phyloP scores from a whole-genome alignment of 495 filamentous ascomycete genomes.

The Penicillium dipodomyicola region DNA sequence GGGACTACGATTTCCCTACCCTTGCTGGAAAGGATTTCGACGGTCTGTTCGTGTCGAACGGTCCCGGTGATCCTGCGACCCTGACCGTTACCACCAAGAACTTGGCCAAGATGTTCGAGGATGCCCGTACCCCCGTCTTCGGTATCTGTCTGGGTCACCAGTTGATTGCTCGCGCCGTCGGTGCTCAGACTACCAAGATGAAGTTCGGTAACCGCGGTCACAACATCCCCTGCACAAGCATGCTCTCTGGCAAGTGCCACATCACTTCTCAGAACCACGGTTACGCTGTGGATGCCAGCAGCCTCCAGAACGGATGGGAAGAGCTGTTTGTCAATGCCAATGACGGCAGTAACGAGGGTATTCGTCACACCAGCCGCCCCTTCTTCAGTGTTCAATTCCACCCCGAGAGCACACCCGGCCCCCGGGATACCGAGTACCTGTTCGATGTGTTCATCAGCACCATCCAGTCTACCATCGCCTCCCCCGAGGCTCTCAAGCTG shows the following conservation, averaged over 20 bases:
- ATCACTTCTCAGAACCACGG: constrained; percentile 99
- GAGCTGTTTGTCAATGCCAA: constrained; percentile 98
- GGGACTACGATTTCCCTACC: constrained; percentile 84
- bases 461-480: constrained; percentile 63
- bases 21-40: constrained; percentile 80
- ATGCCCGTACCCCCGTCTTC: constrained; percentile 82
- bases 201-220: constrained; percentile 98
- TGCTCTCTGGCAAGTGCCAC: constrained; percentile 91
- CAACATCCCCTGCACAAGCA: constrained; percentile 96
- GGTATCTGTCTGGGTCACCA: constrained; percentile 97
- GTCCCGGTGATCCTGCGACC: constrained; percentile 89
- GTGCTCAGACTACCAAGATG: constrained; percentile 88
- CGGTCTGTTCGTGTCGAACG: constrained; percentile 96
- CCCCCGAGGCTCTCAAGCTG: constrained; percentile 58
- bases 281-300: constrained; percentile 80
- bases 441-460: constrained; percentile 95
- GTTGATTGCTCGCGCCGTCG: constrained; percentile 84
- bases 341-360: constrained; percentile 96
- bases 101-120: constrained; percentile 66
- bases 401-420: constrained; percentile 92
- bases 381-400: constrained; percentile 99
- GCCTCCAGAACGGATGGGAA: constrained; percentile 74
- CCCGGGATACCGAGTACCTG: constrained; percentile 92
- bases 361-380: constrained; percentile 77
- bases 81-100: constrained; percentile 72